phyloP scores from a whole-genome alignment of 495 filamentous ascomycete genomes.

The Penicillium dipodomyicola region DNA sequence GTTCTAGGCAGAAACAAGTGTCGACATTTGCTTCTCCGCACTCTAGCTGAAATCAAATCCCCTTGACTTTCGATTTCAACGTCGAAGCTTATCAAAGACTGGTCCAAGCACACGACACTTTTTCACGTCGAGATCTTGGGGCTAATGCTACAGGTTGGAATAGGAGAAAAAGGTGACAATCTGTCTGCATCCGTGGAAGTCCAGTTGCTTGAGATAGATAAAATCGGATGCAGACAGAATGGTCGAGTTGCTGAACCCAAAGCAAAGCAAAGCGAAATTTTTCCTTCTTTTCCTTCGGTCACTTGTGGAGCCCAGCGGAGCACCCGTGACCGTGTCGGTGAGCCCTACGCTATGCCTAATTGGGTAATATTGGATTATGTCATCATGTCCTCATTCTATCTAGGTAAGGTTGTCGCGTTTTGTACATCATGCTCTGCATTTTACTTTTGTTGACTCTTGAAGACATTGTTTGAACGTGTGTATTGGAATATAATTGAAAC shows the following conservation, averaged over 20 bases:
- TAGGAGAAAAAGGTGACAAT: slow-evolving; percentile 7
- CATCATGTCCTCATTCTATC: slow-evolving; percentile 14
- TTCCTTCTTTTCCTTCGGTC: slow-evolving; percentile 18
- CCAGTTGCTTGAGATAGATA: slow-evolving; percentile 11
- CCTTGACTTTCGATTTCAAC: slow-evolving; percentile 5
- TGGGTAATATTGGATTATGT: slow-evolving; percentile 22
- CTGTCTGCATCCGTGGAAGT: slow-evolving; percentile 25
- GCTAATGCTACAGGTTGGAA: slow-evolving; percentile 22
- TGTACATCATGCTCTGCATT: not conserved
- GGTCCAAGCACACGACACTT: slow-evolving; percentile 32
- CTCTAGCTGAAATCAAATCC: slow-evolving; percentile 8
- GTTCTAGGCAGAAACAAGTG: slow-evolving; percentile 8
- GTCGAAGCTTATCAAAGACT: slow-evolving; percentile 10
- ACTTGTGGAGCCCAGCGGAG: slow-evolving; percentile 22
- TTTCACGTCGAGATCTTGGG: slow-evolving; percentile 5
- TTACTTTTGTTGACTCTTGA: not conserved
- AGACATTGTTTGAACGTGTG: not conserved
- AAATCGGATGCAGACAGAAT: slow-evolving; percentile 24
- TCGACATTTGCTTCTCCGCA: slow-evolving; percentile 27
- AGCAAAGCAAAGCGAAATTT: slow-evolving; percentile 22
- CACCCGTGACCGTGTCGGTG: slow-evolving; percentile 29
- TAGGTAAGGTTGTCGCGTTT: not conserved
- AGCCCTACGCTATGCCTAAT: slow-evolving; percentile 17
- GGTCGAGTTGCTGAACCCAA: slow-evolving; percentile 10
- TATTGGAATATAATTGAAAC: not conserved